phyloP scores from a whole-genome alignment of 108 stramenopile species.

The Nitzschia sp. region DNA sequence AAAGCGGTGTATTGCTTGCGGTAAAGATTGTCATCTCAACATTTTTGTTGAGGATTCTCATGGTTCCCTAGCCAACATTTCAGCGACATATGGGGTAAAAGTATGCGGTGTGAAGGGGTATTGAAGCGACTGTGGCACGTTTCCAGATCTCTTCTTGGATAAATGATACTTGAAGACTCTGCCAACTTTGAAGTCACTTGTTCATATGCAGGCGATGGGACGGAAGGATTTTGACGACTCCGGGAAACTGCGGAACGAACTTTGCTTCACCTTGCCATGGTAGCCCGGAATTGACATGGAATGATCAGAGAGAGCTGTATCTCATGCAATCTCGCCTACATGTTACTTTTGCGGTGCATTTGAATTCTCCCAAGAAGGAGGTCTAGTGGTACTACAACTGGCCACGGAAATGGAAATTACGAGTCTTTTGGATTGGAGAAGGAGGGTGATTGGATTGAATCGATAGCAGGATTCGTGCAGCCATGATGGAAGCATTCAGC shows the following conservation, averaged over 20 bases:
- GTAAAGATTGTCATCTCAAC: too few relatives aligned
- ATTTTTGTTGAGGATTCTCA: too few relatives aligned
- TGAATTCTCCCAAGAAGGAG: conserved; percentile 27
- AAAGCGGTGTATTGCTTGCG: too few relatives aligned
- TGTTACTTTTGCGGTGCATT: conserved; percentile 22
- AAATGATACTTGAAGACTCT: conserved; percentile 8
- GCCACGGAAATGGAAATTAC: conserved; percentile 40
- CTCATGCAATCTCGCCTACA: conserved; percentile 41
- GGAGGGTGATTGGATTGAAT: too few relatives aligned
- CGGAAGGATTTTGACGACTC: not conserved
- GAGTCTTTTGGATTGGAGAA: too few relatives aligned
- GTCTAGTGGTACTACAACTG: conserved; percentile 46
- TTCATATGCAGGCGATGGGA: conserved; percentile 10
- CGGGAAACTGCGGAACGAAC: conserved; percentile 26
- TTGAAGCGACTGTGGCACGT: conserved; percentile 25
- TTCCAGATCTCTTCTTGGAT: conserved; percentile 33
- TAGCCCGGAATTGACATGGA: conserved; percentile 10
- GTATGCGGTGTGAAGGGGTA: too few relatives aligned
- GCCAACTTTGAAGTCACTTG: conserved; percentile 23
- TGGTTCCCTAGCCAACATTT: too few relatives aligned
- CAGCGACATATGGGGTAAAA: too few relatives aligned
- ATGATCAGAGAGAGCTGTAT: conserved; percentile 31
- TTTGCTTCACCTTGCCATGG: conserved; percentile 29
- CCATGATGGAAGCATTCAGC: too few relatives aligned
- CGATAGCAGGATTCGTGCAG: too few relatives aligned